Evolutionary conservation across 2,329 filamentous ascomycete genomes (phyloP).

Genomic region (Dactylella cylindrospora): DNA sequence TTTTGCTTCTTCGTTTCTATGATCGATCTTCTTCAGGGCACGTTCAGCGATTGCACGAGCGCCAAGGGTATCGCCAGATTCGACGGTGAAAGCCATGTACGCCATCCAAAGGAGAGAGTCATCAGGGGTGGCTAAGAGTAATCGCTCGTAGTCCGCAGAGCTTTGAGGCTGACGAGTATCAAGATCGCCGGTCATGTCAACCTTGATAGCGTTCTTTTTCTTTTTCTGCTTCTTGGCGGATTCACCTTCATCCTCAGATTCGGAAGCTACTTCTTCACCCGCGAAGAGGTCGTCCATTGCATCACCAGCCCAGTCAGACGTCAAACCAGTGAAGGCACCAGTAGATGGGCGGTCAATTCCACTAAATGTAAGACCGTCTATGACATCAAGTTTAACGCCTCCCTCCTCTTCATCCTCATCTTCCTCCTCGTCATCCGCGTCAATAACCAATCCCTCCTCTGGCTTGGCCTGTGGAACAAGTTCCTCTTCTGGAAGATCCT

Average conservation of each 20-base stretch:
- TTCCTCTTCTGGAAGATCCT: conserved; percentile 61
- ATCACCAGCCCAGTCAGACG: conserved; percentile 86
- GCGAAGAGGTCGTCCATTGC: conserved; percentile 58
- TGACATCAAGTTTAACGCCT: conserved; percentile 50
- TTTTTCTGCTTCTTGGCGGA: conserved; percentile 69
- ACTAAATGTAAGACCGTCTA: conserved; percentile 50
- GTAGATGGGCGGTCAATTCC: conserved; percentile 30
- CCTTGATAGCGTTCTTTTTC: conserved; percentile 73
- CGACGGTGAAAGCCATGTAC: conserved; percentile 98
- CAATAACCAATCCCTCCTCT: conserved; percentile 48
- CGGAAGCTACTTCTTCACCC: conserved; percentile 52
- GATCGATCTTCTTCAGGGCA: conserved; percentile 85
- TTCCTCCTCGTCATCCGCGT: conserved; percentile 55
- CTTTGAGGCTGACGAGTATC: conserved; percentile 86
- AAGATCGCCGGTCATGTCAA: conserved; percentile 89
- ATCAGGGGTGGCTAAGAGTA: conserved; percentile 87
- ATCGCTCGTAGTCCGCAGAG: conserved; percentile 86
- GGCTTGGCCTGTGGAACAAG: conserved; percentile 54
- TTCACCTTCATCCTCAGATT: conserved; percentile 60
- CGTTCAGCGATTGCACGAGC: conserved; percentile 87
- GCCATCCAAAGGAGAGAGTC: conserved; percentile 92
- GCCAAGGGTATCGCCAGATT: conserved; percentile 83
- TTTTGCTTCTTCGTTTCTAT: conserved; percentile 74
- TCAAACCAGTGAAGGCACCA: conserved; percentile 60
- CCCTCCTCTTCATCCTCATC: conserved; percentile 54